Evolutionary conservation across 768 basidiomycete species (phyloP), one percentile per base, ranked within the genome.

Genomic region (Mycena epipterygia): DNA sequence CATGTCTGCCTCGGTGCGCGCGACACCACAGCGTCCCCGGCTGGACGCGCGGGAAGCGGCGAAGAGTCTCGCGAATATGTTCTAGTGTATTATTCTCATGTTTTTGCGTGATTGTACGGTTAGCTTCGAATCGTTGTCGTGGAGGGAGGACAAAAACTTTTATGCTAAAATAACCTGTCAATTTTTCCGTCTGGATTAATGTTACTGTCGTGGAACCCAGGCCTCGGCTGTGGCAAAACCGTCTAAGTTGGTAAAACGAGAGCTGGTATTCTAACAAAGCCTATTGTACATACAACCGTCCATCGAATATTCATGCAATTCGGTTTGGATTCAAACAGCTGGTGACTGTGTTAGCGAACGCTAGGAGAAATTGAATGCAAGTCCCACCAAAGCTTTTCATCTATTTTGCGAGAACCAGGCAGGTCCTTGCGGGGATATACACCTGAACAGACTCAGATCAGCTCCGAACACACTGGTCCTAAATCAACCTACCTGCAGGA

Each of bases 61-160:
- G 23, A 94, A 94, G 78, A 96, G 96, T 79, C 86, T 96, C 65
- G 95, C 95, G 9, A 97, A 96, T 77, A 93, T 94, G 91, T 94
- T 95, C 78, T 95, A 82, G 57, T 61, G 52, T 61, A 68, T 23
- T 35, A 53, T 23, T n/a, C n/a, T n/a, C n/a, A 48, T 53, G 42
- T 35, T 32, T 56, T 27, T 27, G n/a, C 58, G 35, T 52, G 48
- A 39, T 59, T 59, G 65, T 67, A 67, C 65, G 44, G n/a, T n/a
- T n/a, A n/a, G n/a, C n/a, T 67, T 39, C 48, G 48, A 53, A 57
- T 39, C 41, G 49, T 41, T 32, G 35, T n/a, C n/a, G 35, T 30
- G 27, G 30, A 14, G 25, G 53, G 61, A 62, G 42, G 53, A 56
- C 57, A 48, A 61, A 61, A n/a, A 55, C 35, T 9, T 53, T 49